A percentile compares a stretch with the other conserved stretches of the same genome.
phyloP scores from a whole-genome alignment of 768 basidiomycete genomes.

The Basidioascus undulatus region DNA sequence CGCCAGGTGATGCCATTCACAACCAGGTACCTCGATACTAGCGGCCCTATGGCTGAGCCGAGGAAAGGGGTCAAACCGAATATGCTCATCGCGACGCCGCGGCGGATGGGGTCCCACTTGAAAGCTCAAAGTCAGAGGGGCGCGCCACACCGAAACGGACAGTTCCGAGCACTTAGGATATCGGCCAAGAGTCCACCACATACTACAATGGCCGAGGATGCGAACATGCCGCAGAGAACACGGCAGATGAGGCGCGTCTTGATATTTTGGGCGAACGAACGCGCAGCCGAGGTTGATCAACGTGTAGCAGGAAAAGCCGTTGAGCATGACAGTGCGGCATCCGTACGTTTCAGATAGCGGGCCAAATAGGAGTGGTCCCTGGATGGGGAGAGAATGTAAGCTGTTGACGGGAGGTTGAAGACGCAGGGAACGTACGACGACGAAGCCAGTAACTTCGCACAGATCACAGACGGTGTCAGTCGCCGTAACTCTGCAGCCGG shows the following conservation, averaged over 20 bases:
- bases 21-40: conserved; percentile 9
- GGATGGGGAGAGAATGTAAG: too few species aligned
- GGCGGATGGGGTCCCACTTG: conserved; percentile 10
- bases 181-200: too few species aligned
- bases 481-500: too few species aligned
- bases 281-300: conserved; percentile 12
- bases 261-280: conserved; percentile 9
- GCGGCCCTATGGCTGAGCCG: conserved; percentile 11
- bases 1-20: conserved; percentile 4
- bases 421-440: too few species aligned
- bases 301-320: conserved; percentile 8
- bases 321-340: conserved; percentile 8
- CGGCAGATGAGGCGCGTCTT: conserved; percentile 9
- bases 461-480: too few species aligned
- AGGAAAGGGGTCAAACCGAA: conserved; percentile 9
- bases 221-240: conserved; percentile 11
- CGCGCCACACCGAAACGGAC: neutral
- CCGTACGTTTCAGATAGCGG: conserved; percentile 10
- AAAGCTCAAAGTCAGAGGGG: conserved; percentile 11
- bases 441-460: too few species aligned
- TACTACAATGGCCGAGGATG: too few species aligned
- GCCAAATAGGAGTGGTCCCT: too few species aligned
- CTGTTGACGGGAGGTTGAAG: too few species aligned
- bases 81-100: conserved; percentile 12
- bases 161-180: conserved; percentile 6